These are phyloP conservation scores for Candida hispaniensis DNA, from an alignment of 805 yeast genomes.

Conservation along the genomic window DNA sequence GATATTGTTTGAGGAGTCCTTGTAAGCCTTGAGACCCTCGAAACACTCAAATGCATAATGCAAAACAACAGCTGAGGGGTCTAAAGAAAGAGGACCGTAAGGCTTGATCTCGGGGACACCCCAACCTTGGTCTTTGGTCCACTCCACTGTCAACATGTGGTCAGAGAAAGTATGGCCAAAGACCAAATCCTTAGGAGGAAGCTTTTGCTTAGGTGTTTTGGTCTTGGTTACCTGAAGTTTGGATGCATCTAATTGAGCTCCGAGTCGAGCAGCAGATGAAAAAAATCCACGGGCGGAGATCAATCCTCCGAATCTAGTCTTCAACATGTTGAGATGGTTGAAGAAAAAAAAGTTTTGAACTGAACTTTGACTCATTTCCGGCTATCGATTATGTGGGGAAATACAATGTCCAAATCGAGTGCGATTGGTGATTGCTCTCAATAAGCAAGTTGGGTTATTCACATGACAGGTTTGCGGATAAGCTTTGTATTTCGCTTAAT, in stretches of 20 bases:
- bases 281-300: constrained; percentile 4
- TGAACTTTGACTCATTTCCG: no score
- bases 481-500: no score
- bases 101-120: constrained; percentile 79
- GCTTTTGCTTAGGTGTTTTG: constrained; percentile 40
- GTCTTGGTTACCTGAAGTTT: constrained; percentile 41
- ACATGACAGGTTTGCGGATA: no score
- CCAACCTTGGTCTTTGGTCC: constrained; percentile 78
- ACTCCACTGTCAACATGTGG: constrained; percentile 81
- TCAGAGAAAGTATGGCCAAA: constrained; percentile 72
- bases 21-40: constrained; percentile 93
- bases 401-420: no score
- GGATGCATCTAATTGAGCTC: constrained; percentile 44
- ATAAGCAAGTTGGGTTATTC: no score
- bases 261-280: constrained; percentile 7
- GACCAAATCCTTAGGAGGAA: constrained; percentile 51
- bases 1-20: constrained; percentile 44
- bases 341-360: no score
- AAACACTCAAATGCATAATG: constrained; percentile 93
- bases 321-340: no score
- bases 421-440: no score
- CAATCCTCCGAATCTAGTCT: no score
- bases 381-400: no score
- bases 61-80: constrained; percentile 83
- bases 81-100: constrained; percentile 61